Base-by-base conservation (phyloP, 2,329 filamentous ascomycete genomes). In the Rutstroemia sp. region DNA sequence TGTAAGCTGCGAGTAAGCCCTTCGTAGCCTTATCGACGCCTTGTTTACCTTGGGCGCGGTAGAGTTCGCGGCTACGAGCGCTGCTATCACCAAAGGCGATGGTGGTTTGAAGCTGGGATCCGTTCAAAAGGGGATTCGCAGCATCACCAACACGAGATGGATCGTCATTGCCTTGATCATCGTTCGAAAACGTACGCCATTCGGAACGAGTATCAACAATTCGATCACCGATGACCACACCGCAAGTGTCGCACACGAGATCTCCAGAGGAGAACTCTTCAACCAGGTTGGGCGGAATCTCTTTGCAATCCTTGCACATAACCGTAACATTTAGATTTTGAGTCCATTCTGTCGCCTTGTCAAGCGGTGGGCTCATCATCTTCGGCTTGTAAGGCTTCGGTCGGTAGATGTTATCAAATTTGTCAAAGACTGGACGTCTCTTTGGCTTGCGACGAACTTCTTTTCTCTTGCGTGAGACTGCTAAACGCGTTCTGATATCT, bases 111-210 rank as follows among this genome's bases (percentile, higher is more conserved):
- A 96, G 84, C 73, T 96, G 91, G 62, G 90, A 87, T 56, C 91
- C 92, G 67, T 95, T 91, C 57, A 96, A 80, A 45, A 99, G 84
- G 54, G 89, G 87, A 69, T 97, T 96, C 59, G 87, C 86, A 5
- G 88, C 89, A 65, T 97, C 94, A 76, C 94, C 94, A 63, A 99
- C 92, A 90, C 94, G 94, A 58, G 91, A 96, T 4, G 95, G 94
- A 64, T 99, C 94, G 66, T 97, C 95, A 68, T 89, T 92, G 68
- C 89, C 90, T 72, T 96, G 90, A 70, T 99, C 95, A 69, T 99
- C 94, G 70, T 97, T 97, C 69, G 92, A 91, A 75, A 99, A 99
- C 0, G 94, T 99, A 70, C 94, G 89, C 94, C 94, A 99, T 75
- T 99, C 94, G 48, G 91, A 96, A 60, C 95, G 88, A 59, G 89